Evolutionary conservation across 805 yeast genomes (phyloP).

Genomic region (Candida silvatica): DNA sequence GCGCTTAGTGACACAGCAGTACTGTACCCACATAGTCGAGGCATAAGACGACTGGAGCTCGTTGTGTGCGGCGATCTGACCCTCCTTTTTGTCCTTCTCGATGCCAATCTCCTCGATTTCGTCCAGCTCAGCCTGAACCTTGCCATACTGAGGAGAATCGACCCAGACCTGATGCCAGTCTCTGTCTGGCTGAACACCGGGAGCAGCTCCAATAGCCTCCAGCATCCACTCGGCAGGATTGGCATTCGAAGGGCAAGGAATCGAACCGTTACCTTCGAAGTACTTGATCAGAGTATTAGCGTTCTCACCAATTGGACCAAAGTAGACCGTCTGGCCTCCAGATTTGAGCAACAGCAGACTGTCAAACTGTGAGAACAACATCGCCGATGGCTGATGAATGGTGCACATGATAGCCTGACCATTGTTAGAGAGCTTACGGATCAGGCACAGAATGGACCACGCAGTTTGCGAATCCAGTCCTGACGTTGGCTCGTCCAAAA

Average conservation of each 20-base stretch:
- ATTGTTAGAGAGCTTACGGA: slow-evolving; percentile 35
- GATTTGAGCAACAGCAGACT: slow-evolving; percentile 53
- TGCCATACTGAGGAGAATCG: slow-evolving; percentile 49
- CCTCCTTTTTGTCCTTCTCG: too few relatives aligned
- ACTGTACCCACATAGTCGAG: too few relatives aligned
- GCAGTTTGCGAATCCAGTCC: slow-evolving; percentile 52
- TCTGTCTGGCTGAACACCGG: slow-evolving; percentile 59
- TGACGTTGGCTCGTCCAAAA: slow-evolving; percentile 54
- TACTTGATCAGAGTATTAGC: slow-evolving; percentile 45
- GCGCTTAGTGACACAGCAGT: slow-evolving; percentile 34
- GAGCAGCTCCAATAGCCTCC: slow-evolving; percentile 72
- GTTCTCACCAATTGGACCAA: slow-evolving; percentile 58
- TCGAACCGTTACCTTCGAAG: slow-evolving; percentile 57
- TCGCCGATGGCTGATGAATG: slow-evolving; percentile 78
- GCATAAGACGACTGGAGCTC: slow-evolving; percentile 36
- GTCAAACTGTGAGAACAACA: slow-evolving; percentile 66
- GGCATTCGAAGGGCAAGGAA: slow-evolving; percentile 53
- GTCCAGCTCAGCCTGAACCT: slow-evolving; percentile 48
- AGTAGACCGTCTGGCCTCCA: slow-evolving; percentile 67
- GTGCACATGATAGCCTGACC: slow-evolving; percentile 55
- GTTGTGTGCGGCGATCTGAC: slow-evolving; percentile 33
- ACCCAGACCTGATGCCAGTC: slow-evolving; percentile 70
- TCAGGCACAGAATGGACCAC: slow-evolving; percentile 43
- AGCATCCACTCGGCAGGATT: slow-evolving; percentile 91
- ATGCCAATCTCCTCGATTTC: slow-evolving; percentile 14